These are phyloP conservation scores for Populus alba DNA, from an alignment of 345 rosid genomes.

Conservation along the genomic window DNA sequence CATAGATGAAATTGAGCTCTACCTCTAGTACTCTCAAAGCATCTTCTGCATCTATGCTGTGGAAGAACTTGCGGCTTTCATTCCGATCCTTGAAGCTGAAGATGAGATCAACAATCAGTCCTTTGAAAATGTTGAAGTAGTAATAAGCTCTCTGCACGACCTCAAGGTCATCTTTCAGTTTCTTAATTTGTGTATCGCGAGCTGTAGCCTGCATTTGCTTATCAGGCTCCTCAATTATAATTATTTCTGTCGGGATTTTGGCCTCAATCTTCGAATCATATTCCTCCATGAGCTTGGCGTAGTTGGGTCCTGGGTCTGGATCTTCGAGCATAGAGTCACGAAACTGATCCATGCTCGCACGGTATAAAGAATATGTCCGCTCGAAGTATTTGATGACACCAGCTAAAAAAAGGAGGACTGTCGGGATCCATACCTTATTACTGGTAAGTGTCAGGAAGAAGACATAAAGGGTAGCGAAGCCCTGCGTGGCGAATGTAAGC, in stretches of 20 bases:
- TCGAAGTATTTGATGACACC: conserved; percentile 63
- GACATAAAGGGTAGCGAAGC: neutral
- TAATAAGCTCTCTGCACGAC: conserved; percentile 35
- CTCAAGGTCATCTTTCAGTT: conserved; percentile 5
- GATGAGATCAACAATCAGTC: conserved; percentile 55
- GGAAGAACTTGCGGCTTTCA: conserved; percentile 47
- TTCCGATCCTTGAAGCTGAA: conserved; percentile 51
- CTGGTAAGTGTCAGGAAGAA: neutral
- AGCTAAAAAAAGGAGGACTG: conserved; percentile 40
- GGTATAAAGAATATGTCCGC: conserved; percentile 52
- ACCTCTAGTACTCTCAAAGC: conserved; percentile 52
- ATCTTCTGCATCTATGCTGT: conserved; percentile 12
- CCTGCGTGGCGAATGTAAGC: neutral
- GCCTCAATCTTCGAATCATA: conserved; percentile 47
- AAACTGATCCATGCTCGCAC: conserved; percentile 54
- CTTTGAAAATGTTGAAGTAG: conserved; percentile 46
- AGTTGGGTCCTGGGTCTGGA: conserved; percentile 64
- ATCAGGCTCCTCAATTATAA: conserved; percentile 44
- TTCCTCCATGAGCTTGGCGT: conserved; percentile 63
- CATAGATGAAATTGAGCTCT: conserved; percentile 66
- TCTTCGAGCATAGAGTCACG: conserved; percentile 54
- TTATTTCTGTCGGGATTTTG: conserved; percentile 37
- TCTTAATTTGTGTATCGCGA: neutral
- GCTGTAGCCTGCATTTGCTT: conserved; percentile 21
- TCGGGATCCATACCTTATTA: conserved; percentile 13